Evolutionary conservation across 2,329 filamentous ascomycete genomes (phyloP), one percentile per base, ranked within the genome.

Genomic region (Rutstroemia sp.): DNA sequence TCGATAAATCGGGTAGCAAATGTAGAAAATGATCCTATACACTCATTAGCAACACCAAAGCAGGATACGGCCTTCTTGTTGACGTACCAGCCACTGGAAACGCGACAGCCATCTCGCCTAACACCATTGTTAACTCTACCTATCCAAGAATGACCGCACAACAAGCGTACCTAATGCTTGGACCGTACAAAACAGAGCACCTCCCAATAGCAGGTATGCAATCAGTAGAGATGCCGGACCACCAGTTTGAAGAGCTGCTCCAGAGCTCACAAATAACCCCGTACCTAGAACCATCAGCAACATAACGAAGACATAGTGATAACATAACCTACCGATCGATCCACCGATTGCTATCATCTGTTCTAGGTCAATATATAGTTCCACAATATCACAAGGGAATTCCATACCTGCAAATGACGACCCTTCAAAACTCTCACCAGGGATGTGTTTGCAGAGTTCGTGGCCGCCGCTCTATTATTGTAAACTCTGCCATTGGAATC

Each of bases 291-390:
- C 12, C 8, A n/a, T 52, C 39, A 47, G 9, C n/a, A 7, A 9
- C 8, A 10, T 5, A 6, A 10, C n/a, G 14, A 9, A 14, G 2
- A 21, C 25, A 30, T 6, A 14, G 6, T 1, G 14, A 37, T 14
- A 41, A 17, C 10, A 85, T 16, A 41, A 63, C 51, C 62, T 75
- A 82, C 88, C 88, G 66, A 96, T 95, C 14, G 88, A 92, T 46
- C 92, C 91, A 65, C 91, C 91, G 63, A 96, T 95, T 17, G 92
- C 92, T 76, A 96, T 96, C 92, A 96, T 96, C 76, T 96, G 92
- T 23, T 47, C 12, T 16, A 27, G 34, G 52, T 55, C 45, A 55
- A 42, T 44, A 30, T n/a, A 12, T 50, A 12, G 8, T 38, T 16
- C 3, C 21, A 14, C 25, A 14, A 12, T 30, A 14, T 14, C 25